Percentiles rank a stretch among this genome's conserved stretches.
Evolutionary conservation across 2,329 filamentous ascomycete genomes (phyloP).

Genomic region (Hawksworthiomyces lignivorus): DNA sequence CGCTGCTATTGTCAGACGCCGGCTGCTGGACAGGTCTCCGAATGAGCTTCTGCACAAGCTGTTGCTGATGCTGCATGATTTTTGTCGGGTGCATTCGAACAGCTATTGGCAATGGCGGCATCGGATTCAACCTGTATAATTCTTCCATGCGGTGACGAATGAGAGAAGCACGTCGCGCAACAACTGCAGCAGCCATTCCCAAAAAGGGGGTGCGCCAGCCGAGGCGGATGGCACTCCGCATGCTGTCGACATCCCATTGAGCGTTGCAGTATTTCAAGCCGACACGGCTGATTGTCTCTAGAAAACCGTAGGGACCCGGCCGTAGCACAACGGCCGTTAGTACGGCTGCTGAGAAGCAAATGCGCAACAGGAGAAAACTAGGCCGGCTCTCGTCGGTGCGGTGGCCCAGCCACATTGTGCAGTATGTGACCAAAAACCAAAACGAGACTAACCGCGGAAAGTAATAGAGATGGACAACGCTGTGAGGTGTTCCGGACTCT

Average conservation of each 20-base stretch:
- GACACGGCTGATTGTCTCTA: conserved; percentile 2
- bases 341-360: neutral
- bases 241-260: conserved; percentile 1
- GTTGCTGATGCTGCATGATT: too few relatives aligned
- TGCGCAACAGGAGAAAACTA: conserved; percentile 10
- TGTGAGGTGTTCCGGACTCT: conserved; percentile 37
- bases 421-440: conserved; percentile 54
- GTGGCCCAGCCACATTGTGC: conserved; percentile 37
- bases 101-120: too few relatives aligned
- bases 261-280: neutral
- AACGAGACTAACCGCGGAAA: conserved; percentile 52
- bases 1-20: neutral
- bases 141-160: conserved; percentile 2
- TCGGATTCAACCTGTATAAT: too few relatives aligned
- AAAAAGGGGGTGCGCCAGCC: conserved; percentile 11
- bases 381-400: conserved; percentile 32
- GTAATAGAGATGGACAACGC: conserved; percentile 39
- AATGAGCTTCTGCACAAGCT: too few relatives aligned
- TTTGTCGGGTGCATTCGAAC: too few relatives aligned
- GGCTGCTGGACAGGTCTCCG: too few relatives aligned
- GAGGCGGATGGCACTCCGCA: conserved; percentile 4
- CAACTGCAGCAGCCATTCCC: conserved; percentile 9
- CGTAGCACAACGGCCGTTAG: conserved; percentile 8
- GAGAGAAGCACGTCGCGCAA: conserved; percentile 4
- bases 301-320: neutral